Conservation (phyloP, 129 eudicot genomes). For the Pittosporum tobira region DNA sequence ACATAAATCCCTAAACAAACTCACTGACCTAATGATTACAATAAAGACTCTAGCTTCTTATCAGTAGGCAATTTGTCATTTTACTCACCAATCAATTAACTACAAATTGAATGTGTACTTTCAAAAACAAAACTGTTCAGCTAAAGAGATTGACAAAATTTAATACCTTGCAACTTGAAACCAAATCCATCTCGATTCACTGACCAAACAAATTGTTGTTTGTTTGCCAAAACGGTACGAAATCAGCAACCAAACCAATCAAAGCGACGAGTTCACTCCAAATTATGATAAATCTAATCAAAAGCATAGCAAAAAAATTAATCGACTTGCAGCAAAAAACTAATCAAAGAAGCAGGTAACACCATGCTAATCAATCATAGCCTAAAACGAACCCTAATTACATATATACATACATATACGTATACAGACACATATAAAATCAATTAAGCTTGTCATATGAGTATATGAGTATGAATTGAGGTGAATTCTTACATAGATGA, state of each 20-base stretch:
- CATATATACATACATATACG: no score
- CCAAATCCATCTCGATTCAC: conserved; percentile 32
- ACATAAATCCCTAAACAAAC: no score
- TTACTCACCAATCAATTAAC: no score
- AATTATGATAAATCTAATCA: conserved; percentile 6
- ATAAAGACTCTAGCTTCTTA: no score
- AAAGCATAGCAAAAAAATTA: background rate
- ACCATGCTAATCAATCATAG: background rate
- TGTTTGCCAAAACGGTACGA: background rate
- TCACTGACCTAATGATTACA: no score
- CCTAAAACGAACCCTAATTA: background rate
- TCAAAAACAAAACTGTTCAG: background rate
- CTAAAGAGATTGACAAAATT: background rate
- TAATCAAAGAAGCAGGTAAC: no score
- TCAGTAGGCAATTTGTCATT: no score
- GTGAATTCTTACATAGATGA: background rate
- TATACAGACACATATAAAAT: no score
- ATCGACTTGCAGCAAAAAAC: background rate
- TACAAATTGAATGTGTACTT: no score
- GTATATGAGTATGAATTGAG: background rate
- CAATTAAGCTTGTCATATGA: no score
- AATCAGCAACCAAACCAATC: conserved; percentile 13
- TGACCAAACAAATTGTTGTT: background rate
- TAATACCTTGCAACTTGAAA: conserved; percentile 37
- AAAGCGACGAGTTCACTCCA: background rate